Conservation (phyloP, 108 stramenopile species). For the Skeletonema potamos region DNA sequence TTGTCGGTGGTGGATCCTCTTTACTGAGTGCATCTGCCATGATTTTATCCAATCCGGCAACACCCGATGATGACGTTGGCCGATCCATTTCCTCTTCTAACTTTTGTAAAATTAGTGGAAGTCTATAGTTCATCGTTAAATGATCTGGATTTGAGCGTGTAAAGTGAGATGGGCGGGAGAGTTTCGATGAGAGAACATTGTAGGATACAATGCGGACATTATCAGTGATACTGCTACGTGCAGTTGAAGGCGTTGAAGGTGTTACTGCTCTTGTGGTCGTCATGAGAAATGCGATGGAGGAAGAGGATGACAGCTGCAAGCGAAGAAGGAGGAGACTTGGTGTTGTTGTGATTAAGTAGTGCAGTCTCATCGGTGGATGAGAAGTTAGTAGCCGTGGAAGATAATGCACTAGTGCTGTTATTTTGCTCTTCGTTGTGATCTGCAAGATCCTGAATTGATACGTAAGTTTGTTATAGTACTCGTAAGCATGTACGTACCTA, state of each 20-base stretch:
- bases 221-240: neutral
- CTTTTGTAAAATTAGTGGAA: conserved; percentile 67
- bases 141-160: conserved; percentile 67
- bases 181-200: conserved; percentile 89
- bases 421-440: too few relatives aligned
- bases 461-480: too few relatives aligned
- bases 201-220: conserved; percentile 75
- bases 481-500: too few relatives aligned
- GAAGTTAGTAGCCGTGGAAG: too few relatives aligned
- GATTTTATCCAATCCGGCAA: conserved; percentile 5
- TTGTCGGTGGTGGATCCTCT: conserved; percentile 21
- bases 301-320: neutral
- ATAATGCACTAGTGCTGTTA: too few relatives aligned
- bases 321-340: too few relatives aligned
- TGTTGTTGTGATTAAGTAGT: too few relatives aligned
- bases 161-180: conserved; percentile 69
- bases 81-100: conserved; percentile 68
- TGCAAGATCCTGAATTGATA: too few relatives aligned
- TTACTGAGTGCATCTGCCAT: neutral
- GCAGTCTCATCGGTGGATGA: too few relatives aligned
- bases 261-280: neutral
- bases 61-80: neutral
- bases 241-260: neutral
- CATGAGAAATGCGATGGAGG: neutral
- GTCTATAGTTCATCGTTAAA: conserved; percentile 63